Evolutionary conservation across 2,329 filamentous ascomycete genomes (phyloP).

Genomic region (Podosphaera xanthii): DNA sequence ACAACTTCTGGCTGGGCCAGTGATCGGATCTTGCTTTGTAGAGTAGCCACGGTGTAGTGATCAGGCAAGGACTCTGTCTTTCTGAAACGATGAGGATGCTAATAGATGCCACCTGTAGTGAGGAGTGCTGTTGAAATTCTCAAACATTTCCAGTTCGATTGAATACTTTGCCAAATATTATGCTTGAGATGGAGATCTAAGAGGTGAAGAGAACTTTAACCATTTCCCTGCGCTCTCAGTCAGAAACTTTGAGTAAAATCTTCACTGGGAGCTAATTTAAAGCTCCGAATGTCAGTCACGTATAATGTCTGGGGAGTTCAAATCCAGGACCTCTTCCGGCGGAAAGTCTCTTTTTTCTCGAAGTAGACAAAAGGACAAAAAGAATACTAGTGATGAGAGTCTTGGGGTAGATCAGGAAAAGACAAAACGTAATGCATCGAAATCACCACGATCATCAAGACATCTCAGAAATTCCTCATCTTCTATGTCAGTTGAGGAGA

Average conservation of each 20-base stretch:
- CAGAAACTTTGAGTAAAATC: not conserved
- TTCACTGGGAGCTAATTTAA: not conserved
- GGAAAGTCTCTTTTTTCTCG: conserved; percentile 74
- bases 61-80: not conserved
- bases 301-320: conserved; percentile 42
- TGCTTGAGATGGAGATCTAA: conserved; percentile 10
- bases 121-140: not conserved
- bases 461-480: conserved; percentile 57
- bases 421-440: conserved; percentile 37
- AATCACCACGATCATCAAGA: conserved; percentile 51
- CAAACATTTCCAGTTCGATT: not conserved
- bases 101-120: not conserved
- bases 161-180: conserved; percentile 10
- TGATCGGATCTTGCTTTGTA: not conserved
- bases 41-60: not conserved
- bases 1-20: not conserved
- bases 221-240: not conserved
- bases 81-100: not conserved
- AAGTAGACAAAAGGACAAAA: conserved; percentile 60
- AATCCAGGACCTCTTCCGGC: conserved; percentile 56
- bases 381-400: conserved; percentile 35
- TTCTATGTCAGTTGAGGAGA: conserved; percentile 43
- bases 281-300: not conserved
- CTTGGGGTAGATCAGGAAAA: conserved; percentile 33
- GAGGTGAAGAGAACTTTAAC: conserved; percentile 8